These are phyloP conservation scores for Penicillium decumbens DNA, from an alignment of 2,329 filamentous ascomycete species.

Conservation along the genomic window DNA sequence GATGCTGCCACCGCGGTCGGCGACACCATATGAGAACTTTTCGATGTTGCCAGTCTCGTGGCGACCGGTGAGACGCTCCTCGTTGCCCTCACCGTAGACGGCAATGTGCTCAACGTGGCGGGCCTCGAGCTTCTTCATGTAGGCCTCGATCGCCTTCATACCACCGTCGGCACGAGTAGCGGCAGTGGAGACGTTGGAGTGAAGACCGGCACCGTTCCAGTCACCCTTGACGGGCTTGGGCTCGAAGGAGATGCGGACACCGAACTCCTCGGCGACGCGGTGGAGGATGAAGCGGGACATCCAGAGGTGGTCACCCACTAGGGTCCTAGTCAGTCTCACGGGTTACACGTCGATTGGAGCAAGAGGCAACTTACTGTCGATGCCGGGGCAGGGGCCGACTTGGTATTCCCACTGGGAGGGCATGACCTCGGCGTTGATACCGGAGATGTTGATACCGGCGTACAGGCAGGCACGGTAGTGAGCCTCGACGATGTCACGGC, in stretches of 20 bases:
- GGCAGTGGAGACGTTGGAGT: conserved; percentile 88
- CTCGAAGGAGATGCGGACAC: conserved; percentile 88
- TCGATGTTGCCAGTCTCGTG: conserved; percentile 96
- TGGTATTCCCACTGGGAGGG: conserved; percentile 98
- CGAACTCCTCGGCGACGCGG: conserved; percentile 93
- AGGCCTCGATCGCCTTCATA: conserved; percentile 88
- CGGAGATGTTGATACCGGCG: conserved; percentile 86
- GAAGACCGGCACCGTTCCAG: conserved; percentile 95
- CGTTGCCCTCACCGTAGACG: conserved; percentile 95
- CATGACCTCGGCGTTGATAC: conserved; percentile 99
- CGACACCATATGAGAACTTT: conserved; percentile 87
- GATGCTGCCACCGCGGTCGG: conserved; percentile 91
- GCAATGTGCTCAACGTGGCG: conserved; percentile 81
- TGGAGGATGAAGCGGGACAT: conserved; percentile 81
- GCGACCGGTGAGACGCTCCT: conserved; percentile 81
- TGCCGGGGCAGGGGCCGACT: conserved; percentile 83
- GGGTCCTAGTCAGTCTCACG: conserved; percentile 24
- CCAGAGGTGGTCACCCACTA: conserved; percentile 96
- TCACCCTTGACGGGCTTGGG: conserved; percentile 94
- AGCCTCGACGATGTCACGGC: conserved; percentile 94
- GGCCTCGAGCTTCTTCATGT: conserved; percentile 75
- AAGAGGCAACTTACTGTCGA: conserved; percentile 60
- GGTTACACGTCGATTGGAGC: not conserved
- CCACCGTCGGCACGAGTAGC: conserved; percentile 86
- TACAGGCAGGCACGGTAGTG: conserved; percentile 90